Conservation (phyloP, 768 basidiomycete genomes). For the Floccularia luteovirens region DNA sequence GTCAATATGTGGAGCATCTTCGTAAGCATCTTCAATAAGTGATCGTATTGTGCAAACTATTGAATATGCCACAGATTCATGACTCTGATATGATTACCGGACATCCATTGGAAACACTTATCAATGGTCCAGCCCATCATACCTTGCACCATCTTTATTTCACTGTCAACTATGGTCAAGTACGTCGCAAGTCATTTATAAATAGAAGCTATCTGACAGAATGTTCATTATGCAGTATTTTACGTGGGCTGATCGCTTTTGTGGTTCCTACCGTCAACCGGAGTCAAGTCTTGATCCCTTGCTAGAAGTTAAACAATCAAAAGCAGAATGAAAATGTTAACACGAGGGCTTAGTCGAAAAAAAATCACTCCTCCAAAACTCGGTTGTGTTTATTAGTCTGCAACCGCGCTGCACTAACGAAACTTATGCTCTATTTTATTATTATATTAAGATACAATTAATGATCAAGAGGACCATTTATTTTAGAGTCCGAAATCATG, state of each 20-base stretch:
- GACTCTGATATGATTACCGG: slow-evolving; percentile 99
- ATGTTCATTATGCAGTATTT: slow-evolving; percentile 66
- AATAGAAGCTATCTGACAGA: background rate
- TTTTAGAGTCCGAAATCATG: too few relatives aligned
- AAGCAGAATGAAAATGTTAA: slow-evolving; percentile 11
- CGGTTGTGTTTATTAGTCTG: too few relatives aligned
- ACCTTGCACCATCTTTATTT: slow-evolving; percentile 97
- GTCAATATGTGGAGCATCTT: slow-evolving; percentile 95
- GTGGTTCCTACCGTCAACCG: slow-evolving; percentile 87
- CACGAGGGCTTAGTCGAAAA: too few relatives aligned
- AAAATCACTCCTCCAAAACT: too few relatives aligned
- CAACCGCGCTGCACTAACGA: too few relatives aligned
- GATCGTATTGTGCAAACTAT: background rate
- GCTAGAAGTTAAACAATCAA: slow-evolving; percentile 45
- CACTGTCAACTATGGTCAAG: slow-evolving; percentile 93
- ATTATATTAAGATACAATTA: too few relatives aligned
- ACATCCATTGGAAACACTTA: slow-evolving; percentile 76
- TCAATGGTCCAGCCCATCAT: slow-evolving; percentile 99
- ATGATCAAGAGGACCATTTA: too few relatives aligned
- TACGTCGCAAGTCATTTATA: slow-evolving; percentile 21
- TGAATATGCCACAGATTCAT: slow-evolving; percentile 60
- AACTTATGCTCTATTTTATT: too few relatives aligned
- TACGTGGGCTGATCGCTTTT: slow-evolving; percentile 84
- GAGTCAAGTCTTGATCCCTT: slow-evolving; percentile 79
- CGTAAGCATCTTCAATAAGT: slow-evolving; percentile 34